Conservation (phyloP, 345 rosid genomes). For the Moricandia moricandioides region DNA sequence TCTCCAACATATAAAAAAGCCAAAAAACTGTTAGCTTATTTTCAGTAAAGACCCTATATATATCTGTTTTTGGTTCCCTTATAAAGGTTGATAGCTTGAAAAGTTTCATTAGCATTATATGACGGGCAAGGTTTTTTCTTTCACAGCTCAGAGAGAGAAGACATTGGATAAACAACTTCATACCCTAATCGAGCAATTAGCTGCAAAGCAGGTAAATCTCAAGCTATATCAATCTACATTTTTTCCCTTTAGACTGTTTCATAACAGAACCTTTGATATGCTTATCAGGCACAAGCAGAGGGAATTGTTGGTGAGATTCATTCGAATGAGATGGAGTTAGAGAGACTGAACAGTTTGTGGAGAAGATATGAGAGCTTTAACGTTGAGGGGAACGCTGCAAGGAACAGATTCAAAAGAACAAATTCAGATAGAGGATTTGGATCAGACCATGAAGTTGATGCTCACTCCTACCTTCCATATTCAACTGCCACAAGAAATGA, state of each 20-base stretch:
- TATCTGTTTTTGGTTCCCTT: background rate
- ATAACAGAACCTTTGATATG: background rate
- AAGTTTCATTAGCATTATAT: background rate
- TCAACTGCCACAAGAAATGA: conserved; percentile 53
- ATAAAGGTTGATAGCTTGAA: conserved; percentile 8
- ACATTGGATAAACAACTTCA: conserved; percentile 87
- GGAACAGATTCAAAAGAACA: conserved; percentile 73
- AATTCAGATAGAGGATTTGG: conserved; percentile 52
- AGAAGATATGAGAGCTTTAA: conserved; percentile 55
- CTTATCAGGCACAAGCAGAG: conserved; percentile 78
- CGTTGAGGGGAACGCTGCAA: conserved; percentile 50
- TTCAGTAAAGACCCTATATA: conserved; percentile 2
- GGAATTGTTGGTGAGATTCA: conserved; percentile 72
- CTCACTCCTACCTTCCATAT: conserved; percentile 58
- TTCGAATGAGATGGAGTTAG: conserved; percentile 68
- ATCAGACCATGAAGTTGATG: conserved; percentile 49
- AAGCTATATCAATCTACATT: background rate
- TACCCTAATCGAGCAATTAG: conserved; percentile 84
- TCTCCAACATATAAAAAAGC: conserved; percentile 9
- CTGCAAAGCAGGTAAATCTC: conserved; percentile 67
- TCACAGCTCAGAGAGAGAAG: conserved; percentile 88
- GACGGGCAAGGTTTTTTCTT: conserved; percentile 7
- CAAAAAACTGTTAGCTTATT: background rate
- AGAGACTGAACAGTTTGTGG: conserved; percentile 63
- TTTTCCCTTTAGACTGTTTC: background rate